Percentiles rank a stretch among this genome's conserved stretches.
These are phyloP conservation scores for Fusarium agapanthi DNA, from an alignment of 2,329 filamentous ascomycete species.

Conservation along the genomic window DNA sequence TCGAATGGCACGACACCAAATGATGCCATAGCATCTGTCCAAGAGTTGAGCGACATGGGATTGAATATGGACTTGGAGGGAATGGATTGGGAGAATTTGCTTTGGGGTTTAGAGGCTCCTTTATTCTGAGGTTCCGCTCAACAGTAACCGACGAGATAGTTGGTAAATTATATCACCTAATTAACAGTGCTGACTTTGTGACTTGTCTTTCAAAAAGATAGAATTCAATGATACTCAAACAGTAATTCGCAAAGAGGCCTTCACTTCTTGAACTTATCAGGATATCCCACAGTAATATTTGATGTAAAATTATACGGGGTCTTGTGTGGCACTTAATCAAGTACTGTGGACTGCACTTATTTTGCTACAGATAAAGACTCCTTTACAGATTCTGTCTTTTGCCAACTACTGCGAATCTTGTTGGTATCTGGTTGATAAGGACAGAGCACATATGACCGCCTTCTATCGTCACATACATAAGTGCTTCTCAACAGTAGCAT, in stretches of 20 bases:
- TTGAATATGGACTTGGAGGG: constrained; percentile 46
- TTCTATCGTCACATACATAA: too few relatives aligned
- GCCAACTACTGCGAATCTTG: constrained; percentile 4
- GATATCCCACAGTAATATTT: not conserved
- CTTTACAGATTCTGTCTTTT: constrained; percentile 14
- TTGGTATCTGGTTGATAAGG: not conserved
- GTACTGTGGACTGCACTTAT: not conserved
- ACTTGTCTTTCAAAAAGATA: not conserved
- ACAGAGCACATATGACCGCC: too few relatives aligned
- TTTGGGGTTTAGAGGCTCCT: constrained; percentile 48
- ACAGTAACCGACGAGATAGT: not conserved
- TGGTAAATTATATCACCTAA: not conserved
- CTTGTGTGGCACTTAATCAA: not conserved
- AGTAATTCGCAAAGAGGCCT: not conserved
- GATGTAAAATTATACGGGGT: not conserved
- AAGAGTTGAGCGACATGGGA: constrained; percentile 43
- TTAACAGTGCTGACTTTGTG: not conserved
- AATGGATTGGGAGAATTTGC: constrained; percentile 49
- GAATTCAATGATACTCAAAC: not conserved
- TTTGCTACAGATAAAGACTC: constrained; percentile 20
- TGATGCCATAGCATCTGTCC: constrained; percentile 22
- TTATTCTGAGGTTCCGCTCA: constrained; percentile 38
- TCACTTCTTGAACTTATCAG: not conserved
- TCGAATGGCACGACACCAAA: constrained; percentile 19
- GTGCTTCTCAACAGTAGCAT: not conserved